Conservation (phyloP, 1,284 basidiomycete species). For the Inonotus obliquus region DNA sequence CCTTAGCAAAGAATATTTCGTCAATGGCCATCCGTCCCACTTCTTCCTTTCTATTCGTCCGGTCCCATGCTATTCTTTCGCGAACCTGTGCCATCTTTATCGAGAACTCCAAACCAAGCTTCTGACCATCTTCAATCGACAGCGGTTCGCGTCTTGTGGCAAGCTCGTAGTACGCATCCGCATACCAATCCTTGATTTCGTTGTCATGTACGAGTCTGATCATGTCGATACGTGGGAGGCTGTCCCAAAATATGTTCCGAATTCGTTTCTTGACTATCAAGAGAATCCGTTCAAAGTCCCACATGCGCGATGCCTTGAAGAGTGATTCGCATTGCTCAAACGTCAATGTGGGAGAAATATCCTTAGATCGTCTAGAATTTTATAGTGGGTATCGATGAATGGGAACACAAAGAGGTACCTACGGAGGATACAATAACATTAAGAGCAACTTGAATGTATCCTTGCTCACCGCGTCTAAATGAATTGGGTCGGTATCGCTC, state of each 20-base stretch:
- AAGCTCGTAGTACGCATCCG: background rate
- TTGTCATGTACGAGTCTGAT: background rate
- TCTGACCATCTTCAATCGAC: background rate
- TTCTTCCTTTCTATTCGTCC: background rate
- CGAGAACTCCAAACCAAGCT: slow-evolving; percentile 1
- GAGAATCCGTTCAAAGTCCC: slow-evolving; percentile 8
- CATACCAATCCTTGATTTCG: slow-evolving; percentile 3
- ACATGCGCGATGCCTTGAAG: slow-evolving; percentile 1
- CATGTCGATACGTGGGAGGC: background rate
- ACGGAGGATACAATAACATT: slow-evolving; percentile 2
- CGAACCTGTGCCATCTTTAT: slow-evolving; percentile 4
- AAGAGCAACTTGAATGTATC: slow-evolving; percentile 3
- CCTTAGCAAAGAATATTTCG: background rate
- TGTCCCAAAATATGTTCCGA: background rate
- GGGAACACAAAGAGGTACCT: background rate
- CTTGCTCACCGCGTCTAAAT: background rate
- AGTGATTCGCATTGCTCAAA: slow-evolving; percentile 2
- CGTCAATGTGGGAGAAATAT: background rate
- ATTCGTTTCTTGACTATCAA: background rate
- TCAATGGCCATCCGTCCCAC: background rate
- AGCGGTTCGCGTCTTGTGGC: background rate
- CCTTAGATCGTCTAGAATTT: background rate
- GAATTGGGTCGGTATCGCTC: slow-evolving; percentile 4
- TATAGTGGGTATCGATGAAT: background rate
- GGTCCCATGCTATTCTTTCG: background rate